Evolutionary conservation across 805 yeast genomes (phyloP), one percentile per base, ranked within the genome.

Genomic region (Saccharomycopsis babjevae): DNA sequence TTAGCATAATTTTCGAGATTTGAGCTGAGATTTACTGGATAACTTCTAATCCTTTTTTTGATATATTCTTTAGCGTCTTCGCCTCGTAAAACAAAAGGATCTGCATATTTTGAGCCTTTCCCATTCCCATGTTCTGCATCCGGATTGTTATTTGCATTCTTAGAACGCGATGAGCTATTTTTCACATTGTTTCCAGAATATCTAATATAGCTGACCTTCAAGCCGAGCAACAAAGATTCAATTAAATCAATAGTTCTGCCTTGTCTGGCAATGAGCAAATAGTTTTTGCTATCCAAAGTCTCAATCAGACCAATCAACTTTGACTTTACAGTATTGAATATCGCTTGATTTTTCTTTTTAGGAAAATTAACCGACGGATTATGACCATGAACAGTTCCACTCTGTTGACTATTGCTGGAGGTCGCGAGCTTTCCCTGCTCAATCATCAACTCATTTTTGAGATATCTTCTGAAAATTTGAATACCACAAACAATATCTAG

Each of bases 211-310:
- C 76, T 75, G 13, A 83, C 78, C 63, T 79, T 79, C 62, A 80
- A 80, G 1, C 93, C 92, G 46, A 85, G 68, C 54, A 89, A 70
- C 22, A 89, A 71, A 1, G 91, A 89, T 66, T 89, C 94, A 4
- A 85, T 71, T 64, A 89, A 73, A 71, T 89, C 97, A 67, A 89
- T 70, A 56, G 86, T 77, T 73, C 82, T 74, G 15, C 84, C 96
- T 3, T 88, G 80, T 60, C 86, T 78, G 62, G 91, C 83, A 0
- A 91, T 81, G 1, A 93, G 74, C 0, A 85, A 96, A 1, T 92
- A 74, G 62, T 85, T 77, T 52, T 85, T 76, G 25, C 70, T 65
- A 11, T 62, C 57, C 22, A 57, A 59, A 18, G 50, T 28, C 7
- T 42, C 56, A 38, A 54, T 34, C 25, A 57, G 52, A 10, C 54